Evolutionary conservation across 2,329 filamentous ascomycete species (phyloP).

Genomic region (Aspergillus sp.): DNA sequence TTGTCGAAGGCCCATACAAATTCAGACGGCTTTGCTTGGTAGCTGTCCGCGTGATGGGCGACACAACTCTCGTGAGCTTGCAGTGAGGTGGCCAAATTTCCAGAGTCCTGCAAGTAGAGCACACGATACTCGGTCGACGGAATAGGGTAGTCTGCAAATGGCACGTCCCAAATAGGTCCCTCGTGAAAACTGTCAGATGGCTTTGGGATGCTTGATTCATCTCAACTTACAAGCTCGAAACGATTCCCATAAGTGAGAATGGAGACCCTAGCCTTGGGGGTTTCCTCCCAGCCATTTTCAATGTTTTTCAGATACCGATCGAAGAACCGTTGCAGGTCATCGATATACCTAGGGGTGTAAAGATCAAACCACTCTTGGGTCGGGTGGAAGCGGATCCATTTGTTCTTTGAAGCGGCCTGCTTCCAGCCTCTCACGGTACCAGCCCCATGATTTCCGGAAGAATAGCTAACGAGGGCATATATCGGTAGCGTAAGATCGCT

Average conservation of each 20-base stretch:
- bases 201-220: no score
- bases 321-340: constrained; percentile 32
- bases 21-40: constrained; percentile 31
- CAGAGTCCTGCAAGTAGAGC: constrained; percentile 22
- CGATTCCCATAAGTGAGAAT: constrained; percentile 19
- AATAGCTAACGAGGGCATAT: background rate
- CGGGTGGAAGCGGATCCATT: background rate
- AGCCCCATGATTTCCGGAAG: background rate
- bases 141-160: constrained; percentile 23
- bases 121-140: constrained; percentile 25
- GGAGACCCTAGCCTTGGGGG: constrained; percentile 41
- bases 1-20: constrained; percentile 40
- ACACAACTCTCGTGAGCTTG: background rate
- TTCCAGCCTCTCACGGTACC: background rate
- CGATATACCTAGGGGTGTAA: background rate
- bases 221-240: no score
- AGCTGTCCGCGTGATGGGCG: constrained; percentile 11
- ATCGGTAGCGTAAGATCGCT: background rate
- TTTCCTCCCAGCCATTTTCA: constrained; percentile 46
- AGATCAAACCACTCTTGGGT: constrained; percentile 1
- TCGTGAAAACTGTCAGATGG: no score
- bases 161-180: background rate
- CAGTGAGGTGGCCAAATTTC: background rate
- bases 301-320: constrained; percentile 42
- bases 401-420: background rate